Base-by-base conservation (phyloP, 768 basidiomycete species). In the Tulasnella sp. region DNA sequence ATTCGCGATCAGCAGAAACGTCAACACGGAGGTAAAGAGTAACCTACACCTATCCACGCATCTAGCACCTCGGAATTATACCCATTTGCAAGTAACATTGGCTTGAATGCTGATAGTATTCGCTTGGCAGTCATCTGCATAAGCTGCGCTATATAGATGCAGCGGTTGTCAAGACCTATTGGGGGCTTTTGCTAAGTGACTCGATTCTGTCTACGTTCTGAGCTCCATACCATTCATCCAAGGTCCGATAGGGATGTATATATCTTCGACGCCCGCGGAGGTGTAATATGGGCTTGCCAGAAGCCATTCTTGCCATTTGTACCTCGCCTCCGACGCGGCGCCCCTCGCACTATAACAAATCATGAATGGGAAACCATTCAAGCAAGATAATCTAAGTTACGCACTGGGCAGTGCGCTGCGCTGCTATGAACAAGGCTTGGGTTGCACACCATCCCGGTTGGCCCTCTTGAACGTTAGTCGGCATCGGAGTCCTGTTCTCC, bases 221-320 rank as follows among this genome's bases (percentile, higher is more conserved):
- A 35, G 34, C 34, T 35, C 34, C 34, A 35, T 31, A 51, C 49
- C 31, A 19, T 27, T 16, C 19, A 33, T 31, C 49, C 49, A 51
- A 24, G 49, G 49, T 29, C 49, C 49, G 29, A 51, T 40, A 13
- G 49, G 49, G 5, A 51, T 42, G 40, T 42, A 51, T 13, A 51
- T 51, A 28, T 51, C 49, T 32, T 51, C 37, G 24, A 43, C 39
- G 37, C 49, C 49, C 16, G 44, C 40, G 28, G 16, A 31, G 2
- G 49, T 51, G n/a, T 43, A 51, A 20, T 42, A 29, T 12, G 37
- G 37, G 37, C 27, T 44, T 15, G 49, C 37, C 25, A 27, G 24
- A 29, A 51, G 20, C 27, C 39, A 51, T 29, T 43, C 35, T 20
- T 19, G 19, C 49, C 49, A 51, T 19, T 40, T n/a, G 13, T 25